These are phyloP conservation scores for Leishmania lainsoni DNA, from an alignment of 208 protist species.

Conservation along the genomic window DNA sequence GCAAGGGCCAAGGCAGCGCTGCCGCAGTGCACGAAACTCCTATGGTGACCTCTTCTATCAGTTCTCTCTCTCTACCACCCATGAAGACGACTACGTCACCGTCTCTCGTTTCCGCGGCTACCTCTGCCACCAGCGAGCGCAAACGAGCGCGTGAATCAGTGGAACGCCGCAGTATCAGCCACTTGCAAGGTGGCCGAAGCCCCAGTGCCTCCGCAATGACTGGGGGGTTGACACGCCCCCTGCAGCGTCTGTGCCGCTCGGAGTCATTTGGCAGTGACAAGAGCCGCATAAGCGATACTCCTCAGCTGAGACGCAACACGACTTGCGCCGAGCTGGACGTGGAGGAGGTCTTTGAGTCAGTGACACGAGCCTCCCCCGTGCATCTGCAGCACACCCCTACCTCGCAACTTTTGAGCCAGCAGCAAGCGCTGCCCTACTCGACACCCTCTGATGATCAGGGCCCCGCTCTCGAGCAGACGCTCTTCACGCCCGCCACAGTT, in stretches of 20 bases:
- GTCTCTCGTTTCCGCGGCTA: background rate
- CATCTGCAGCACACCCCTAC: conserved; percentile 24
- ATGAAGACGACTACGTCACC: conserved; percentile 1
- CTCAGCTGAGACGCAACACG: background rate
- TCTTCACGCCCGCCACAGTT: conserved; percentile 33
- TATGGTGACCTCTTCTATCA: background rate
- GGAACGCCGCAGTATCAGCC: background rate
- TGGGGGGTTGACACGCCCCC: background rate
- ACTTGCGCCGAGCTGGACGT: background rate
- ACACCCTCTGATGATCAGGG: conserved; percentile 1
- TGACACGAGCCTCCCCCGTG: conserved; percentile 3
- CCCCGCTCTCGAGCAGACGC: background rate
- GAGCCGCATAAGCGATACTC: conserved; percentile 6
- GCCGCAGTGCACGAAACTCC: background rate
- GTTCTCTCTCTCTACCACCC: background rate
- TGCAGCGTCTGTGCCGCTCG: background rate
- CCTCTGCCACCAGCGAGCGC: background rate
- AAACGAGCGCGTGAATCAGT: conserved; percentile 4
- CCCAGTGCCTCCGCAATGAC: background rate
- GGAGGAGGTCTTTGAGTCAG: conserved; percentile 17
- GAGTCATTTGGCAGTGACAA: background rate
- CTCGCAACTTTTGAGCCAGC: conserved; percentile 31
- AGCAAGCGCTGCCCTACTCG: conserved; percentile 18
- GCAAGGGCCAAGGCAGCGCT: background rate
- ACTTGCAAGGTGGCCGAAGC: background rate